phyloP scores from a whole-genome alignment of 73 alveolate species.

The Paramecium sonneborni region DNA sequence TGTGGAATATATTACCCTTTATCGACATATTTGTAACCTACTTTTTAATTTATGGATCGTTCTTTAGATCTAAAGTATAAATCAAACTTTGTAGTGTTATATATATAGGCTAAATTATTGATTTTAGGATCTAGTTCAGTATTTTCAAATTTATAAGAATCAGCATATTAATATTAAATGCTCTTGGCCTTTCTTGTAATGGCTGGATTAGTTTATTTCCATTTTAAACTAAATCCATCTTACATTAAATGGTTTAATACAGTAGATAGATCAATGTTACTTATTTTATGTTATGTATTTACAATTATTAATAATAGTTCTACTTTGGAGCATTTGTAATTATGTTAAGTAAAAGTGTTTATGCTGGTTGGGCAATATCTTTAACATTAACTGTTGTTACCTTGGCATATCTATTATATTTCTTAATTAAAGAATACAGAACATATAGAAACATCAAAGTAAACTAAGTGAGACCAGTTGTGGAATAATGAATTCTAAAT shows the following conservation, averaged over 20 bases:
- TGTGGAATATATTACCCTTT: slow-evolving; percentile 21
- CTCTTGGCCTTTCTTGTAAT: background rate
- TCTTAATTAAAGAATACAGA: background rate
- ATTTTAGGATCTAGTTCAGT: slow-evolving; percentile 19
- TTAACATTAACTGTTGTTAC: background rate
- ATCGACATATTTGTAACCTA: slow-evolving; percentile 9
- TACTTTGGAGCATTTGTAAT: background rate
- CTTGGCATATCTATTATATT: background rate
- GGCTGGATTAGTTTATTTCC: background rate
- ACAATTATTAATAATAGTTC: background rate
- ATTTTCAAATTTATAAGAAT: background rate
- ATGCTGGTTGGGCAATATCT: background rate
- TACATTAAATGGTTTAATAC: background rate
- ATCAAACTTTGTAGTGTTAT: slow-evolving; percentile 13
- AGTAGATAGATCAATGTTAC: background rate
- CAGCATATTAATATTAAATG: background rate
- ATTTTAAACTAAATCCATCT: background rate
- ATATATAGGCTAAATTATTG: background rate
- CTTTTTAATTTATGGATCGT: background rate
- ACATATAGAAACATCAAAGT: no score
- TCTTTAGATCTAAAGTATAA: slow-evolving; percentile 7
- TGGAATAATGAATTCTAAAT: no score
- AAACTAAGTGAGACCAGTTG: no score
- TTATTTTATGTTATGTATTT: background rate
- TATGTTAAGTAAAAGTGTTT: background rate